phyloP scores from a whole-genome alignment of 129 eudicot species.

The Gnaphalium uliginosum region DNA sequence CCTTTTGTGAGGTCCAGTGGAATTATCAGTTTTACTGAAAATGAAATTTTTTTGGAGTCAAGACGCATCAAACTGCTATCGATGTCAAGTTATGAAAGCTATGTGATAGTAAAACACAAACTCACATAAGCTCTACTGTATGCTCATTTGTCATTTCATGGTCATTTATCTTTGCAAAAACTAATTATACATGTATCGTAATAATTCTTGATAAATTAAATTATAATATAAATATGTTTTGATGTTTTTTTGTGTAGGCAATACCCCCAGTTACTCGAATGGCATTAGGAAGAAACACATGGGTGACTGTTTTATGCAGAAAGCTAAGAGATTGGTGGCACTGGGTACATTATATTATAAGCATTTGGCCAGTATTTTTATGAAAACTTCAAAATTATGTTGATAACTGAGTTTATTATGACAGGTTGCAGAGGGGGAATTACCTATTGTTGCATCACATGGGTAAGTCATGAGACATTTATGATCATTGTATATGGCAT shows the following conservation, averaged over 20 bases:
- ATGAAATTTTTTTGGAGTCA: no score
- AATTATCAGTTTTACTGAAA: no score
- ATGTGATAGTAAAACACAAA: not conserved
- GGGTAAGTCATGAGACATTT: conserved; percentile 57
- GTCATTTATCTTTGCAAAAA: not conserved
- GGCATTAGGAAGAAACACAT: conserved; percentile 85
- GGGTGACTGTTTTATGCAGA: conserved; percentile 92
- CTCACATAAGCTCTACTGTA: conserved; percentile 1
- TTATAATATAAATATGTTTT: not conserved
- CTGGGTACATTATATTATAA: conserved; percentile 56
- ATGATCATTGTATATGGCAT: conserved; percentile 11
- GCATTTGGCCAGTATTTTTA: not conserved
- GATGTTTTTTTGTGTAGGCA: conserved; percentile 50
- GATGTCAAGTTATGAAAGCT: not conserved
- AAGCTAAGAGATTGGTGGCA: conserved; percentile 98
- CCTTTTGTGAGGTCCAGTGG: no score
- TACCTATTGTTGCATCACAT: conserved; percentile 88
- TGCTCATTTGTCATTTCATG: conserved; percentile 24
- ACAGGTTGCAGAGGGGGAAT: conserved; percentile 98
- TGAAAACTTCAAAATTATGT: not conserved
- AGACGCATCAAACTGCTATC: not conserved
- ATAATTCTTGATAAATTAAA: conserved; percentile 5
- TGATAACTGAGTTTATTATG: conserved; percentile 14
- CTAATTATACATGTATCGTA: not conserved
- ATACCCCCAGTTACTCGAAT: conserved; percentile 88